Percentiles rank a stretch among this genome's conserved stretches.
phyloP scores from a whole-genome alignment of 2,329 filamentous ascomycete species.

The Aspergillus carbonarius region DNA sequence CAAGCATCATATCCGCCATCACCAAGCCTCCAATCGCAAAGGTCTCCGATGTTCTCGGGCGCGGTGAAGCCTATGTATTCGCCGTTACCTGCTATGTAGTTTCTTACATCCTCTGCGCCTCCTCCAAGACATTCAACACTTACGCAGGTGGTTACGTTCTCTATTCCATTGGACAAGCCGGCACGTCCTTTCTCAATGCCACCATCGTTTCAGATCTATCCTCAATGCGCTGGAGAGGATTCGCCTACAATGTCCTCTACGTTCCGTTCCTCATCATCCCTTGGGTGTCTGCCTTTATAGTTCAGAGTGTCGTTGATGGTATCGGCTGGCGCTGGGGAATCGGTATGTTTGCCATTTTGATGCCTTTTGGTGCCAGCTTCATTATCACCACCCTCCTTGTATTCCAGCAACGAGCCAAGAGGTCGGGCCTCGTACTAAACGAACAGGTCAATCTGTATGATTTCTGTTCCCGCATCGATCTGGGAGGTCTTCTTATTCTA shows the following conservation, averaged over 20 bases:
- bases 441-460: conserved; percentile 25
- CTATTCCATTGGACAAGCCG: conserved; percentile 39
- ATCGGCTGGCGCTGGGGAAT: conserved; percentile 50
- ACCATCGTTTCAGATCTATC: conserved; percentile 46
- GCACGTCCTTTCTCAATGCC: conserved; percentile 42
- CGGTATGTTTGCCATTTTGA: conserved; percentile 46
- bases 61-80: conserved; percentile 39
- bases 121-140: conserved; percentile 34
- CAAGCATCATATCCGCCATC: conserved; percentile 41
- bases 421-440: conserved; percentile 26
- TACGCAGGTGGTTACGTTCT: conserved; percentile 42
- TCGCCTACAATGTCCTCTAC: conserved; percentile 41
- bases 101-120: conserved; percentile 41
- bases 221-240: conserved; percentile 41
- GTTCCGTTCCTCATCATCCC: conserved; percentile 44
- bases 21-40: conserved; percentile 46
- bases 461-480: conserved; percentile 37
- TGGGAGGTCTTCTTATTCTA: conserved; percentile 48
- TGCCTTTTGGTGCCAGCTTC: conserved; percentile 38
- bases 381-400: conserved; percentile 40
- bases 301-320: conserved; percentile 39
- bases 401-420: conserved; percentile 37
- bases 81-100: conserved; percentile 38
- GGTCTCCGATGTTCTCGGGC: conserved; percentile 44
- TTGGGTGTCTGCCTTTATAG: conserved; percentile 44